phyloP scores from a whole-genome alignment of 129 eudicot genomes.

The Silybum marianum region DNA sequence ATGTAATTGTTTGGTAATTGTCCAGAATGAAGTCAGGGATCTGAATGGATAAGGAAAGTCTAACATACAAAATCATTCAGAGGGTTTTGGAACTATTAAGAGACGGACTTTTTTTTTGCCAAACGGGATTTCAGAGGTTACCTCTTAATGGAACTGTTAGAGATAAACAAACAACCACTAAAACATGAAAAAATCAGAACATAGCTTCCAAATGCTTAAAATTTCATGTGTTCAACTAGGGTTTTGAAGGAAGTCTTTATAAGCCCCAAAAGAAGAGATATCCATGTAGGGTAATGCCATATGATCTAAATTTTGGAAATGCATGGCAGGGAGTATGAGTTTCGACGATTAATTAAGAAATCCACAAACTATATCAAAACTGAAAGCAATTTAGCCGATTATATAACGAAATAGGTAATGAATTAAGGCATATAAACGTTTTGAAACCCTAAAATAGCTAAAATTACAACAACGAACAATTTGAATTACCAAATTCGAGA shows the following conservation, averaged over 20 bases:
- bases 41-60: too few relatives aligned
- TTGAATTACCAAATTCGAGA: slow-evolving; percentile 4
- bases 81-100: too few relatives aligned
- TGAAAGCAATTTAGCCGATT: background rate
- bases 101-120: too few relatives aligned
- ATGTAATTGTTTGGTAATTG: too few relatives aligned
- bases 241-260: background rate
- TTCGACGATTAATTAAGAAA: slow-evolving; percentile 10
- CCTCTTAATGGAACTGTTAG: too few relatives aligned
- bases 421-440: background rate
- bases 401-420: background rate
- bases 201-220: background rate
- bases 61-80: too few relatives aligned
- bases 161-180: background rate
- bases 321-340: background rate
- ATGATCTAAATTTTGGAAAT: background rate
- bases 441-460: slow-evolving; percentile 3
- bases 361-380: background rate
- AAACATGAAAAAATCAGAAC: background rate
- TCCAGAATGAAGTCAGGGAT: too few relatives aligned
- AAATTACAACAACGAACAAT: background rate
- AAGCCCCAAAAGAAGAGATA: too few relatives aligned
- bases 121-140: too few relatives aligned
- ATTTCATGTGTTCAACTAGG: background rate
- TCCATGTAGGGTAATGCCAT: background rate